Conservation (phyloP, 1,284 basidiomycete genomes). For the Rhodotorula sp. region DNA sequence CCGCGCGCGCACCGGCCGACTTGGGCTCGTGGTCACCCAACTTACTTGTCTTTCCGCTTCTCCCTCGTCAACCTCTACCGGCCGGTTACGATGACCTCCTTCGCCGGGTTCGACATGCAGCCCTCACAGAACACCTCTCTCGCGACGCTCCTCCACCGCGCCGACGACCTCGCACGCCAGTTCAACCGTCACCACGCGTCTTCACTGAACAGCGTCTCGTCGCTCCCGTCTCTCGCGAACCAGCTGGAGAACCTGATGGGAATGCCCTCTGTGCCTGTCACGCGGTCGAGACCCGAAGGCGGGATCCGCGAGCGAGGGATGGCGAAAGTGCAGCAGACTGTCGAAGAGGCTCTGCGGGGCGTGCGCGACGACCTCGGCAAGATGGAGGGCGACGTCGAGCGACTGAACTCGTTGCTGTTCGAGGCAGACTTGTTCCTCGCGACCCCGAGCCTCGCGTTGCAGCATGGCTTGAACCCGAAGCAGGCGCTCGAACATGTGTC, state of each 20-base stretch:
- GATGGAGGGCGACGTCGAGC: constrained; percentile 38
- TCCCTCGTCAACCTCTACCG: background rate
- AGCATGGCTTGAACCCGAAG: constrained; percentile 37
- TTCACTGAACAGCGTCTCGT: constrained; percentile 28
- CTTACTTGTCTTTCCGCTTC: background rate
- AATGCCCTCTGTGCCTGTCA: constrained; percentile 27
- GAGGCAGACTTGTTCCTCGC: constrained; percentile 37
- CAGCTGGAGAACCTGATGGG: constrained; percentile 37
- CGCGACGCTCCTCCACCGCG: constrained; percentile 30
- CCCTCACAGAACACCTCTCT: constrained; percentile 12
- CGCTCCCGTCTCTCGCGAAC: constrained; percentile 17
- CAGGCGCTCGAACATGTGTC: constrained; percentile 35
- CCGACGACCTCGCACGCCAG: constrained; percentile 30
- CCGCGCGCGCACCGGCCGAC: no score
- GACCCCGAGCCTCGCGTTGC: constrained; percentile 22
- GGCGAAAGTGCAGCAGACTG: constrained; percentile 35
- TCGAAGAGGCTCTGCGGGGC: constrained; percentile 30
- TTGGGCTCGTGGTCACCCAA: background rate
- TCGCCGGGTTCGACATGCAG: constrained; percentile 1
- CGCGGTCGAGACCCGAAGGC: constrained; percentile 30
- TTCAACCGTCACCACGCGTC: constrained; percentile 36
- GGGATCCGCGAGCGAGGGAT: constrained; percentile 38
- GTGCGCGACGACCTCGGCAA: constrained; percentile 31
- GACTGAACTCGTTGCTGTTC: constrained; percentile 32
- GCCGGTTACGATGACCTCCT: background rate